Percentiles rank a stretch among this genome's conserved stretches.
Evolutionary conservation across 2,329 filamentous ascomycete species (phyloP).

Genomic region (Epichloe gansuensis): DNA sequence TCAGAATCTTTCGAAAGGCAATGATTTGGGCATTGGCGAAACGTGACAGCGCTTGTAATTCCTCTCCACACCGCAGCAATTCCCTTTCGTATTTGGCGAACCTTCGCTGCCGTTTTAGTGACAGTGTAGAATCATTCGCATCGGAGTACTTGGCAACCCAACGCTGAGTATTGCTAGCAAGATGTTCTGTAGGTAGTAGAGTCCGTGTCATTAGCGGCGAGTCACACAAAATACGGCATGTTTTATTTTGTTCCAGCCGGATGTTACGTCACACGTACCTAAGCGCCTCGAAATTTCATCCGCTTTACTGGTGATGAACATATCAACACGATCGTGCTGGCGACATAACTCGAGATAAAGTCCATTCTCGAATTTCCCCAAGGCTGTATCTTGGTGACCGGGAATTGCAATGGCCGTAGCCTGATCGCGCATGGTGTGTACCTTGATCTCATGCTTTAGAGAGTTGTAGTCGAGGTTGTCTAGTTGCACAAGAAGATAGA

Average conservation of each 20-base stretch:
- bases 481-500: constrained; percentile 18
- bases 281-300: constrained; percentile 64
- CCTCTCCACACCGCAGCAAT: constrained; percentile 50
- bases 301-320: constrained; percentile 70
- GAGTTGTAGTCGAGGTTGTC: constrained; percentile 86
- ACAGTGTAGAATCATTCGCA: constrained; percentile 19
- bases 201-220: neutral
- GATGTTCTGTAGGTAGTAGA: constrained; percentile 28
- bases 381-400: constrained; percentile 47
- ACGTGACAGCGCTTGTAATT: constrained; percentile 56
- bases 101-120: constrained; percentile 36
- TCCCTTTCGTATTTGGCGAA: constrained; percentile 43
- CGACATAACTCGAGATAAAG: constrained; percentile 59
- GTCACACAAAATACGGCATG: neutral
- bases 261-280: constrained; percentile 31
- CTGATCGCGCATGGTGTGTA: constrained; percentile 60
- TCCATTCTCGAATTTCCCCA: constrained; percentile 55
- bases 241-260: neutral
- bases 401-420: constrained; percentile 63
- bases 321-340: constrained; percentile 65
- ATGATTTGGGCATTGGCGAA: constrained; percentile 64
- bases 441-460: constrained; percentile 74
- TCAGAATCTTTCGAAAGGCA: constrained; percentile 72
- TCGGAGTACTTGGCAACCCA: constrained; percentile 32
- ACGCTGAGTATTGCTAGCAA: constrained; percentile 35